Base-by-base conservation (phyloP, 768 basidiomycete genomes). In the Cyclocybe aegerita region DNA sequence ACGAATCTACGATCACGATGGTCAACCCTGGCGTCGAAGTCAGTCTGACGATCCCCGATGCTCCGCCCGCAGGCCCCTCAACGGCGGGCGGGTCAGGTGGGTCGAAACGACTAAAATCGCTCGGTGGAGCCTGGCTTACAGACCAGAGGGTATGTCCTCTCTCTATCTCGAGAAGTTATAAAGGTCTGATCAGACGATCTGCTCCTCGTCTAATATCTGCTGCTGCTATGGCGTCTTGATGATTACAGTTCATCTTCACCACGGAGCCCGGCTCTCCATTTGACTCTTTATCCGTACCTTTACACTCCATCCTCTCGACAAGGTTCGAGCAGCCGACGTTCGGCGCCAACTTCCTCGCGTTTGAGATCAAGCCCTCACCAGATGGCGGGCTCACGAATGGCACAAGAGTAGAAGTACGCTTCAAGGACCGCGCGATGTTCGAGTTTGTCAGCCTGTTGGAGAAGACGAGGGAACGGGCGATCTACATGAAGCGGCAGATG, bases 301-400 rank as follows among this genome's bases (percentile, higher is more conserved):
- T 89, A 5, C 76, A 72, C 32, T 73, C 85, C 0, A 80, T 92
- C 51, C 67, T 90, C 9, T 79, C 81, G 8, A 86, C 87, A 14
- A 77, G 75, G 56, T 91, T 87, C 61, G 82, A 89, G 56, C 90
- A 91, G 62, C 90, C 90, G 4, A 76, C 81, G 7, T 84, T 92
- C 48, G 79, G 78, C 40, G 65, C 78, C 8, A 92, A 92, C 65
- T 88, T 79, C 56, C 73, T 92, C 42, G 62, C 70, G 0, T 74
- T 92, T 56, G 80, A 85, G 41, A 70, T 92, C 60, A 81, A 77
- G 57, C 88, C 90, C 4, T 76, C 86, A 7, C 62, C 77, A 1
- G 81, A 75, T 9, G 88, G 89, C n/a, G 85, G 84, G 8, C 70
- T 91, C 34, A 78, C 79, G 0, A 68, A 77, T 1, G 86, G 86